Percentiles rank a stretch among this genome's conserved stretches.
Evolutionary conservation across 495 filamentous ascomycete genomes (phyloP).

Genomic region (Melanomma pulvis-pyrius): DNA sequence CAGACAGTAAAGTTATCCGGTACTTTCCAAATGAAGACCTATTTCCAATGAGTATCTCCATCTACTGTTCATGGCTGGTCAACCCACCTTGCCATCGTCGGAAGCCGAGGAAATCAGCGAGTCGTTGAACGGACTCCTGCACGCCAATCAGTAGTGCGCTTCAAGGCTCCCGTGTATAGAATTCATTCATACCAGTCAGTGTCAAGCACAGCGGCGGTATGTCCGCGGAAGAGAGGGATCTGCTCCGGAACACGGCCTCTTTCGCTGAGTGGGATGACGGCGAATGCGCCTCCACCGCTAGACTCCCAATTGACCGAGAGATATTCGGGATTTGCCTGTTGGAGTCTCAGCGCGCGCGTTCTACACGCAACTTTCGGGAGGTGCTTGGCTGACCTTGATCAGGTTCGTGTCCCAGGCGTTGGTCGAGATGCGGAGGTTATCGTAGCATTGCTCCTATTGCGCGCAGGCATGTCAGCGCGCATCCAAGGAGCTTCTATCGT

Average conservation of each 20-base stretch:
- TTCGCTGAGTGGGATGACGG: slow-evolving; percentile 89
- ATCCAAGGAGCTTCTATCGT: background rate
- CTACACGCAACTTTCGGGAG: background rate
- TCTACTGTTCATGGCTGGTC: background rate
- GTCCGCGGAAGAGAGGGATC: slow-evolving; percentile 91
- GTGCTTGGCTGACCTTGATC: slow-evolving; percentile 69
- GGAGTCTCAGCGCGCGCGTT: slow-evolving; percentile 19
- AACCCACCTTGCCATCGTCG: slow-evolving; percentile 83
- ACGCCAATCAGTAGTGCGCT: slow-evolving; percentile 20
- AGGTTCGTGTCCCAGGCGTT: slow-evolving; percentile 99
- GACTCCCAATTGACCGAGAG: slow-evolving; percentile 98
- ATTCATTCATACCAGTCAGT: slow-evolving; percentile 80
- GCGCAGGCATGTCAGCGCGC: slow-evolving; percentile 15
- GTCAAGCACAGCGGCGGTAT: slow-evolving; percentile 92
- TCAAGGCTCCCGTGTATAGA: background rate
- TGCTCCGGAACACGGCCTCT: slow-evolving; percentile 86
- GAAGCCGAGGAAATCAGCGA: slow-evolving; percentile 88
- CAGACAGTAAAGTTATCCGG: slow-evolving; percentile 83
- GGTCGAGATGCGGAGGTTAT: slow-evolving; percentile 89
- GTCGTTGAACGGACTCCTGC: slow-evolving; percentile 93
- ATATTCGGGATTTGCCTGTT: slow-evolving; percentile 90
- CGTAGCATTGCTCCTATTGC: slow-evolving; percentile 83
- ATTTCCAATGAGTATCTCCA: slow-evolving; percentile 34
- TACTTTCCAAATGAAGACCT: slow-evolving; percentile 93
- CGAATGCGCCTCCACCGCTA: slow-evolving; percentile 94